Base-by-base conservation (phyloP, 164 flowering plant genomes). In the Protea cynaroides region DNA sequence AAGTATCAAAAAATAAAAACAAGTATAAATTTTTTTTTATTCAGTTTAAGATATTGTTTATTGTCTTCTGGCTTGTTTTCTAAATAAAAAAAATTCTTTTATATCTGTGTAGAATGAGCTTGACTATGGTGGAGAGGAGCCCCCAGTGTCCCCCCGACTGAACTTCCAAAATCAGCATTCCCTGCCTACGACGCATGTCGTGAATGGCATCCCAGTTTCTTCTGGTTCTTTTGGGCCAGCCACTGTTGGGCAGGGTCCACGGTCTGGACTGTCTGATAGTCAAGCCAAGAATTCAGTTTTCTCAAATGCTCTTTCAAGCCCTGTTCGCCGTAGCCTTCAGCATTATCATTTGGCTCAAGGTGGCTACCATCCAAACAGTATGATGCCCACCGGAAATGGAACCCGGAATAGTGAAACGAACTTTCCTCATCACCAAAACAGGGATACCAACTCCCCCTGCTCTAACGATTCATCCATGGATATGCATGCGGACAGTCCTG, bases 391-490 rank as follows among this genome's bases (percentile, higher is more conserved):
- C 53, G 77, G 71, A 50, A 76, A 70, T 66, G 83, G 68, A 15
- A 24, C 40, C 18, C 70, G 83, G 40, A 80, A 59, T 69, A 72
- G 57, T 37, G 84, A 84, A 37, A 34, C 73, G 36, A 75, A 62
- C 59, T 77, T 50, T 40, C 34, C 69, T 25, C 73, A 53, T 46
- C 66, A 71, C 23, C 87, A 80, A 61, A 84, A 53, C 72, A 67
- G 86, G 73, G 88, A 84, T 23, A 25, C 78, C 0, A 82, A 81
- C 72, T 67, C 84, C 64, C 63, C 24, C 18, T 75, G 75, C 63
- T 79, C 85, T 47, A 81, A 79, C 61, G 95, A 88, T 65, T 81
- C 91, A 7, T 76, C 81, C 40, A 88, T 88, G 95, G 95, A 88
- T 70, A 89, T 89, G 87, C 82, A 78, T 71, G 78, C 84, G 5